Conservation (phyloP, 495 filamentous ascomycete species). For the Chaetomium cochliodes region DNA sequence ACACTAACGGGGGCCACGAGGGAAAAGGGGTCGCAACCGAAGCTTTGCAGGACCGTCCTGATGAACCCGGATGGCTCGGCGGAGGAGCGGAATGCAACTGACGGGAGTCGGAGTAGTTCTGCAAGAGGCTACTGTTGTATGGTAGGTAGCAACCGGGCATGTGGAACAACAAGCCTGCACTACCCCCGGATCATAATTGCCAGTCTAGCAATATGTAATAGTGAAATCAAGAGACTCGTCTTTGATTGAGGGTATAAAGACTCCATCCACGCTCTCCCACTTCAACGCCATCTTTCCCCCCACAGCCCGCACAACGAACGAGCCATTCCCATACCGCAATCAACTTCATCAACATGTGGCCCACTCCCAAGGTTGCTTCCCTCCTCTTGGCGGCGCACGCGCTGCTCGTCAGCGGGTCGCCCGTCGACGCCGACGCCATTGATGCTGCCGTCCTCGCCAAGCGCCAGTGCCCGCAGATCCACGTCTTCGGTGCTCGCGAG, state of each 20-base stretch:
- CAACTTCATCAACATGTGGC: constrained; percentile 33
- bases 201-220: neutral
- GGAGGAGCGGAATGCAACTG: constrained; percentile 34
- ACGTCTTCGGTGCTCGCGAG: constrained; percentile 65
- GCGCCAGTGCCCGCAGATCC: constrained; percentile 49
- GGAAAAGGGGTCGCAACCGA: neutral
- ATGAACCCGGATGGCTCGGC: neutral
- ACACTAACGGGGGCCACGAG: neutral
- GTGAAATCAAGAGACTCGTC: neutral
- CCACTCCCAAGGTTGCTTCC: constrained; percentile 33
- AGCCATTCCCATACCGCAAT: neutral
- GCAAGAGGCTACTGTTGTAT: neutral
- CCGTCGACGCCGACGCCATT: constrained; percentile 24
- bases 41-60: neutral
- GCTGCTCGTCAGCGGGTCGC: constrained; percentile 33
- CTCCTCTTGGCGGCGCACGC: constrained; percentile 34
- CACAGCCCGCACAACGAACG: neutral
- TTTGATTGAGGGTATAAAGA: constrained; percentile 11
- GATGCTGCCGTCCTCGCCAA: constrained; percentile 31
- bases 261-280: neutral
- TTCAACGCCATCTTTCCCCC: neutral
- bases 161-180: neutral
- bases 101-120: neutral
- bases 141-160: constrained; percentile 19
- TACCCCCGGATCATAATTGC: constrained; percentile 3